Percentiles rank a stretch among this genome's conserved stretches.
phyloP scores from a whole-genome alignment of 208 protist species.

The Acanthamoeba royreba region DNA sequence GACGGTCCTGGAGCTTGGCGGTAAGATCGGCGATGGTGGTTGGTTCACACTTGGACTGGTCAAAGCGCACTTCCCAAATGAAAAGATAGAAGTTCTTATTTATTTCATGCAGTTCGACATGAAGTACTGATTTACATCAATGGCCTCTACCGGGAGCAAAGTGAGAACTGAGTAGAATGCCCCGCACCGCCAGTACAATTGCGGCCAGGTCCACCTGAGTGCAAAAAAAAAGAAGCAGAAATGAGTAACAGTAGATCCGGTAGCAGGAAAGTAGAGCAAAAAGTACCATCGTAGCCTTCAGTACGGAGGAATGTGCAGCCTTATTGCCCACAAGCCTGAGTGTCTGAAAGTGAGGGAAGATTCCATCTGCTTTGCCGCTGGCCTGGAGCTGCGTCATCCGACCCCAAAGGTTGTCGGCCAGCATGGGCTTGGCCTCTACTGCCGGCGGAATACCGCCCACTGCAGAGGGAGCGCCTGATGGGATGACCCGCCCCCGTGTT shows the following conservation, averaged over 20 bases:
- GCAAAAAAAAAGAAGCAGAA: neutral
- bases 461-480: neutral
- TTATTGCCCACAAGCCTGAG: slow-evolving; percentile 11
- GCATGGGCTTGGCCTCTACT: neutral
- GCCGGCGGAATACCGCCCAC: neutral
- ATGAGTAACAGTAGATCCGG: neutral
- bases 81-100: too few species aligned
- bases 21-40: too few species aligned
- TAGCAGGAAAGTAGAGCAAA: neutral
- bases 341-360: slow-evolving; percentile 21
- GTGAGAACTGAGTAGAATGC: neutral
- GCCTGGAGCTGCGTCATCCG: neutral
- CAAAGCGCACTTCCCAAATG: too few species aligned
- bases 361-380: neutral
- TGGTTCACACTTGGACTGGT: too few species aligned
- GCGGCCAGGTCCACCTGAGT: neutral
- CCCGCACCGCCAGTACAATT: neutral
- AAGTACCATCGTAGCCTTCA: neutral
- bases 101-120: too few species aligned
- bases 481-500: neutral
- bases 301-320: neutral
- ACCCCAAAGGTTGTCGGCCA: neutral
- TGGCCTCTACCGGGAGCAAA: too few species aligned
- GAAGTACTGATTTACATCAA: too few species aligned
- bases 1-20: too few species aligned